These are phyloP conservation scores for Chaetomiaceae sp. DNA, from an alignment of 2,329 filamentous ascomycete genomes.

Conservation along the genomic window DNA sequence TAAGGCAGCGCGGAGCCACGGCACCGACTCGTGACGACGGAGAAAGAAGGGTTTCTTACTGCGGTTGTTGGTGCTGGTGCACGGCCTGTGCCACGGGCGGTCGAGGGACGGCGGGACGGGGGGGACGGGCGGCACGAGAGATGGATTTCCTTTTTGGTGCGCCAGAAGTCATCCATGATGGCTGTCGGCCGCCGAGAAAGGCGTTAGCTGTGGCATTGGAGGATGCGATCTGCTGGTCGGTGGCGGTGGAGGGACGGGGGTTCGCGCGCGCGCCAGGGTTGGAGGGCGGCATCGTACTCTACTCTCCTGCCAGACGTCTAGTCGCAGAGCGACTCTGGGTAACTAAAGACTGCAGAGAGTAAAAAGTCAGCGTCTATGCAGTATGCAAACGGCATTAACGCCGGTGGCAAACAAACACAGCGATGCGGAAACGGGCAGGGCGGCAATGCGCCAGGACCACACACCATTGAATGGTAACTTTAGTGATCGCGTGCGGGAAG, in stretches of 20 bases:
- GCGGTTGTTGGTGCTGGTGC: slow-evolving; percentile 9
- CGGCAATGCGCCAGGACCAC: slow-evolving; percentile 5
- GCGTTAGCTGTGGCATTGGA: slow-evolving; percentile 32
- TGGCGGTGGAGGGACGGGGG: slow-evolving; percentile 3
- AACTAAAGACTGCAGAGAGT: slow-evolving; percentile 13
- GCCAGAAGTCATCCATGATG: slow-evolving; percentile 29
- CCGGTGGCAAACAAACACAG: neutral
- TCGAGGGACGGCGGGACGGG: slow-evolving; percentile 12
- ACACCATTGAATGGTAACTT: slow-evolving; percentile 13
- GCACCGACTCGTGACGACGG: neutral
- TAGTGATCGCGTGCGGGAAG: neutral
- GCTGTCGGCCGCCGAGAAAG: slow-evolving; percentile 30
- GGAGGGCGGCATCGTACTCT: slow-evolving; percentile 17
- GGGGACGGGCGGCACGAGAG: neutral
- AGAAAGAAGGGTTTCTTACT: slow-evolving; percentile 4
- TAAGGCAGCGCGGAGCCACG: neutral
- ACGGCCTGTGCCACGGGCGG: slow-evolving; percentile 2
- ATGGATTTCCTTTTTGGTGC: slow-evolving; percentile 14
- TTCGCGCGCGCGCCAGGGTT: slow-evolving; percentile 5
- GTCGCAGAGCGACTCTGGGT: slow-evolving; percentile 13
- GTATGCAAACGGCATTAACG: neutral
- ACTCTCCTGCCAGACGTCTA: slow-evolving; percentile 12
- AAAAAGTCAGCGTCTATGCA: neutral
- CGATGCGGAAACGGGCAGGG: neutral
- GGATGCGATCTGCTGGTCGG: slow-evolving; percentile 24